Percentiles rank a stretch among this genome's conserved stretches.
Conservation (phyloP, 805 yeast species). For the Pichia heedii region DNA sequence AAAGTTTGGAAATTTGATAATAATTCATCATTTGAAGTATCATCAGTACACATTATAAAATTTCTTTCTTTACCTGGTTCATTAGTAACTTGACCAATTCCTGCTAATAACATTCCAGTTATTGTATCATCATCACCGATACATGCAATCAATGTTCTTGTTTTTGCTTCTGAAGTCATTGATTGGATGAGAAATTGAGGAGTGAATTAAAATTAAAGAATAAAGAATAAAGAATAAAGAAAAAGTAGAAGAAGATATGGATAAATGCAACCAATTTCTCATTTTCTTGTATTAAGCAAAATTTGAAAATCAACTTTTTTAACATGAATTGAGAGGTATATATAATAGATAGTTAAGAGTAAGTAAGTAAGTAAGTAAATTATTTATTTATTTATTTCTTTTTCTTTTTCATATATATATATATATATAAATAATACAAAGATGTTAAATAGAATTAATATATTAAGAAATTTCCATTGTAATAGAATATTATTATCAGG, state of each 20-base stretch:
- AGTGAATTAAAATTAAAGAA: neutral
- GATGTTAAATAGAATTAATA: neutral
- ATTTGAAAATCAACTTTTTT: too few species aligned
- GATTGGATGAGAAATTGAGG: too few species aligned
- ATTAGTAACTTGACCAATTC: slow-evolving; percentile 75
- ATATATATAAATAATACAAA: neutral
- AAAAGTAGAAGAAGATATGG: too few species aligned
- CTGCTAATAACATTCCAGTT: slow-evolving; percentile 92
- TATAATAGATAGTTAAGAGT: too few species aligned
- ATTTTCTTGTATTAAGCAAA: too few species aligned
- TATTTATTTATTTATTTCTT: too few species aligned
- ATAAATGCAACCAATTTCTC: too few species aligned
- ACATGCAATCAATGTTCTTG: slow-evolving; percentile 81
- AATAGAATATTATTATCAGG: slow-evolving; percentile 41
- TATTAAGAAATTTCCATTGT: slow-evolving; percentile 2
- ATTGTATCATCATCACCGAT: slow-evolving; percentile 98
- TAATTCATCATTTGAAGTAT: slow-evolving; percentile 69
- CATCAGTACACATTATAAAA: slow-evolving; percentile 69
- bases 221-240: neutral
- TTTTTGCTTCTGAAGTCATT: slow-evolving; percentile 22
- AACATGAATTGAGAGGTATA: too few species aligned
- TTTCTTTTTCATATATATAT: too few species aligned
- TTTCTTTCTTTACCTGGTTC: slow-evolving; percentile 65
- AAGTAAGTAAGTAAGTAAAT: too few species aligned
- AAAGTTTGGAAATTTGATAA: slow-evolving; percentile 66